Evolutionary conservation across 805 yeast genomes (phyloP), one percentile per base, ranked within the genome.

Genomic region (Clavispora santaluciae): DNA sequence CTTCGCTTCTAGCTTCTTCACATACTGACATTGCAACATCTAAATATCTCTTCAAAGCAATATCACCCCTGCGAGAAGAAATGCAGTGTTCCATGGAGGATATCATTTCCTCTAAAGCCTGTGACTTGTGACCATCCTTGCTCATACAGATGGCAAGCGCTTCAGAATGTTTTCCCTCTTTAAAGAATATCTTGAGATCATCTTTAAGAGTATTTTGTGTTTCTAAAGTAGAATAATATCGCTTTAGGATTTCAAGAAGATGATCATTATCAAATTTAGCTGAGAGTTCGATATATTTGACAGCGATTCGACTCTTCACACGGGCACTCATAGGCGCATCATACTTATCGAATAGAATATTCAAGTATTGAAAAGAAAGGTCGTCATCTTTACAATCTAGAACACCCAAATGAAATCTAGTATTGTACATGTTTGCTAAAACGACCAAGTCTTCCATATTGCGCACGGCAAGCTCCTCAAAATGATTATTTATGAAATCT

Each of bases 401-500:
- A 1, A 70, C 59, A 36, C 63, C 59, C 1, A 42, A 35, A 49
- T 76, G 78, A 26, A 78, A 44, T 1, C 48, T 42, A 0, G 76
- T 76, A 36, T 61, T 53, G 46, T 65, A 57, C 12, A 50, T 51
- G 11, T 64, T 53, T 9, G 79, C 55, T 5, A 72, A 41, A 3
- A 38, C 40, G 4, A 71, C 70, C 53, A 76, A 60, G 7, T 56
- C 61, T 1, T 40, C 44, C 1, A 66, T 53, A 45, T 73, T 70
- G 4, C 57, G 53, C 1, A 38, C 41, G 1, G 57, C 41, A 26
- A 66, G 52, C 21, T 37, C 37, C 11, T 33, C 46, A 40, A 64
- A 65, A 38, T 66, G 56, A 1, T 41, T 44, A 28, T 46, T 49
- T 15, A 68, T 42, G 5, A 60, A 54, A 11, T 36, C 35, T 3